Percentiles rank a stretch among this genome's conserved stretches.
Conservation (phyloP, 805 yeast species). For the Ogataea allantospora region DNA sequence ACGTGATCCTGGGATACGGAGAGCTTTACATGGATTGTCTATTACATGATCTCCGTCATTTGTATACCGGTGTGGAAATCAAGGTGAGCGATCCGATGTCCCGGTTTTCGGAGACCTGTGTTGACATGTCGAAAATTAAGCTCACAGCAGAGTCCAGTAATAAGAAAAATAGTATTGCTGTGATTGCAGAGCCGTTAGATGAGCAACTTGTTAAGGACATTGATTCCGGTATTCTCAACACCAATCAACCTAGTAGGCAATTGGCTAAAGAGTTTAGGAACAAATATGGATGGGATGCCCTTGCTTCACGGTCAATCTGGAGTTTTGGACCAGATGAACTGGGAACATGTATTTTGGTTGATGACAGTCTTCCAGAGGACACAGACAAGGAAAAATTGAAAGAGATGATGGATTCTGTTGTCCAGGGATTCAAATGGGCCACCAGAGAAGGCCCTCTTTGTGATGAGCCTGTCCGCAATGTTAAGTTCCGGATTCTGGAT, state of each 20-base stretch:
- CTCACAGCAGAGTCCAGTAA: slow-evolving; percentile 60
- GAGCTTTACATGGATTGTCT: slow-evolving; percentile 85
- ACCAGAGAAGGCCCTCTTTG: slow-evolving; percentile 88
- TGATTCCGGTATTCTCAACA: slow-evolving; percentile 40
- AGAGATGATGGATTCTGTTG: slow-evolving; percentile 51
- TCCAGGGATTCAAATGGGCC: slow-evolving; percentile 83
- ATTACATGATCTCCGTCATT: slow-evolving; percentile 67
- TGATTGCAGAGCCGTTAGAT: slow-evolving; percentile 74
- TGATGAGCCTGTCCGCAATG: slow-evolving; percentile 73
- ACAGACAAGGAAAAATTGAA: slow-evolving; percentile 53
- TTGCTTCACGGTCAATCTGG: slow-evolving; percentile 83
- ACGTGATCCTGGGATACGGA: slow-evolving; percentile 76
- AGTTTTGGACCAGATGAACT: slow-evolving; percentile 60
- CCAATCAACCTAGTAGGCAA: slow-evolving; percentile 37
- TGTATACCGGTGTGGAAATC: slow-evolving; percentile 64
- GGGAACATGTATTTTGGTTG: slow-evolving; percentile 51
- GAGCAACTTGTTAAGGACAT: slow-evolving; percentile 55
- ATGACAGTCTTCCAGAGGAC: slow-evolving; percentile 75
- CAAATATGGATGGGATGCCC: slow-evolving; percentile 74
- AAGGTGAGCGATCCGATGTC: slow-evolving; percentile 85
- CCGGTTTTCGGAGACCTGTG: slow-evolving; percentile 73
- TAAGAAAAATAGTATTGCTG: slow-evolving; percentile 55
- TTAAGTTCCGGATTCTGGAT: slow-evolving; percentile 69
- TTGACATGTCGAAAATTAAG: slow-evolving; percentile 62
- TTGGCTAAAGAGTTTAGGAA: slow-evolving; percentile 55